A percentile compares a stretch with the other conserved stretches of the same genome.
Conservation (phyloP, 768 basidiomycete species). For the Chalciporus piperatus region DNA sequence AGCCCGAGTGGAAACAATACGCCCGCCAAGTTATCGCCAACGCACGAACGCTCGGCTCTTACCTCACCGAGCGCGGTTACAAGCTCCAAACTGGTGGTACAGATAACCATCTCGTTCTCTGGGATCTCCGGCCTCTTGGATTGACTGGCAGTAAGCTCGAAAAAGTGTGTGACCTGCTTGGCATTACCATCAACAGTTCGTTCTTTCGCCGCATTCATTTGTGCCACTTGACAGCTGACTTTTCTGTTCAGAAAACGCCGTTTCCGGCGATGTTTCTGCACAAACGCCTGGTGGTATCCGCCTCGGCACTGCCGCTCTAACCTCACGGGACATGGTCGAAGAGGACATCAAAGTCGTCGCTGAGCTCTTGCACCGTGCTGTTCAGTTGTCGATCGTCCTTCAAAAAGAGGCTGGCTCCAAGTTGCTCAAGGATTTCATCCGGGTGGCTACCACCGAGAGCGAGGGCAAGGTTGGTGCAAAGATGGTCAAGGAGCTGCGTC, state of each 20-base stretch:
- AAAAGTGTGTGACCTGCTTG: constrained; percentile 95
- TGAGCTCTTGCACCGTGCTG: constrained; percentile 88
- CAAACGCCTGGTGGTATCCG: constrained; percentile 97
- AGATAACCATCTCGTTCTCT: constrained; percentile 96
- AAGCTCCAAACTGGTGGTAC: constrained; percentile 96
- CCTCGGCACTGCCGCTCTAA: constrained; percentile 90
- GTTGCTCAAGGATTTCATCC: constrained; percentile 93
- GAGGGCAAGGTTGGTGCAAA: constrained; percentile 71
- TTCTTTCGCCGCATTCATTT: constrained; percentile 4
- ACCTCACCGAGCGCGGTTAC: constrained; percentile 79
- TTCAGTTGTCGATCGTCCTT: constrained; percentile 83
- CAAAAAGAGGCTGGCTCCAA: constrained; percentile 96
- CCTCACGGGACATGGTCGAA: constrained; percentile 91
- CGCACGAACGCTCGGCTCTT: constrained; percentile 69
- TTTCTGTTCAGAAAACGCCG: constrained; percentile 75
- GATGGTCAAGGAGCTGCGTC: constrained; percentile 68
- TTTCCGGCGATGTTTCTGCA: constrained; percentile 94
- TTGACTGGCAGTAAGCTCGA: constrained; percentile 98
- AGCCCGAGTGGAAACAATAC: constrained; percentile 87
- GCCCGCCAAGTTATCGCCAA: constrained; percentile 94
- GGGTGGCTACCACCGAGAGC: constrained; percentile 64
- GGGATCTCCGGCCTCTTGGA: constrained; percentile 94
- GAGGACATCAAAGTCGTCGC: constrained; percentile 85
- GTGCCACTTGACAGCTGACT: neutral
- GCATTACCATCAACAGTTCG: constrained; percentile 95